Percentiles rank a stretch among this genome's conserved stretches.
These are phyloP conservation scores for Sugiyamaella japonica DNA, from an alignment of 1,139 yeast species.

Conservation along the genomic window DNA sequence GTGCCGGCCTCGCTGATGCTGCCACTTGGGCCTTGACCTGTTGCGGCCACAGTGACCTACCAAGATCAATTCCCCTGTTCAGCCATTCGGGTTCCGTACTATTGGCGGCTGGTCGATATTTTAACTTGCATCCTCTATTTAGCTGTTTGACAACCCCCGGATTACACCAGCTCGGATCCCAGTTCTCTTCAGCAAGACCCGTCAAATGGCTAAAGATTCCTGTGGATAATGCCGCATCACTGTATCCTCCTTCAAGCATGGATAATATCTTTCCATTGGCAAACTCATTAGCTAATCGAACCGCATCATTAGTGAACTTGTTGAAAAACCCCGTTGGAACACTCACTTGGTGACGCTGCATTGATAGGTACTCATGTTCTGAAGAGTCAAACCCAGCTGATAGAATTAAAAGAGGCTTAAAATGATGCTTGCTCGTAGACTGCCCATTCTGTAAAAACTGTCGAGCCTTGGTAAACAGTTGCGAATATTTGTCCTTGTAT, in stretches of 20 bases:
- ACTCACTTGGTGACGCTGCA: conserved; percentile 84
- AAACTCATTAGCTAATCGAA: conserved; percentile 54
- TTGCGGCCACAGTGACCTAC: conserved; percentile 65
- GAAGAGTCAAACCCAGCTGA: conserved; percentile 92
- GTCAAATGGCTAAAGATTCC: conserved; percentile 79
- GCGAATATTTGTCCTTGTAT: conserved; percentile 62
- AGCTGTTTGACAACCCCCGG: conserved; percentile 65
- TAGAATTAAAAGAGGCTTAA: conserved; percentile 68
- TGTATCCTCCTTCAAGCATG: conserved; percentile 82
- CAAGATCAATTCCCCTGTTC: conserved; percentile 64
- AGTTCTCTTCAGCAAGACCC: conserved; percentile 58
- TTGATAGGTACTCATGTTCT: conserved; percentile 74
- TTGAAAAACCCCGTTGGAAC: conserved; percentile 83
- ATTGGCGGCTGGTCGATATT: conserved; percentile 56
- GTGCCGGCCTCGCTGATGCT: conserved; percentile 22
- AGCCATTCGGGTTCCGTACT: conserved; percentile 51
- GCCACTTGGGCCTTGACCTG: conserved; percentile 28
- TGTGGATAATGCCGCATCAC: conserved; percentile 78
- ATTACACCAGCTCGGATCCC: conserved; percentile 53
- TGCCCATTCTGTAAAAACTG: conserved; percentile 53
- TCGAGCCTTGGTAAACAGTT: conserved; percentile 65
- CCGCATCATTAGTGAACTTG: conserved; percentile 70
- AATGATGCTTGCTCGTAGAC: conserved; percentile 40
- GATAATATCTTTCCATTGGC: conserved; percentile 60
- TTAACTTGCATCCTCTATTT: conserved; percentile 65